Evolutionary conservation across 2,329 filamentous ascomycete genomes (phyloP), one percentile per base, ranked within the genome.

Genomic region (Massarina eburnea): DNA sequence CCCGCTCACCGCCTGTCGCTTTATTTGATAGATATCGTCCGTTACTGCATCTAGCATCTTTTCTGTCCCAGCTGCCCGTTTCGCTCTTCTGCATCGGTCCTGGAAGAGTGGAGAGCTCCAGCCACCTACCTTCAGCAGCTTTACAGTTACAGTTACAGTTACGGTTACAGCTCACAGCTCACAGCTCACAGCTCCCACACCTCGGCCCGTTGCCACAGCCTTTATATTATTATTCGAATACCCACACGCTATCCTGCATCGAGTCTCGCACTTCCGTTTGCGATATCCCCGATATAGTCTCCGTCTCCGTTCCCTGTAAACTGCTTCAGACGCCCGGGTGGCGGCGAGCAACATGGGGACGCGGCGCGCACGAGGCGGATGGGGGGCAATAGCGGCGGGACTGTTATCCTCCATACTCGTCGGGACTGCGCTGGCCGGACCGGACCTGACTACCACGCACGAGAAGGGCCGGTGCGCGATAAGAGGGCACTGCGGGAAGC

Each of bases 381-480:
- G 58, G 61, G 49, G 55, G 42, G 48, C 51, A 18, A 50, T 54
- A 36, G 50, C 61, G 18, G 58, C 62, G 15, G 63, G 61, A 14
- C 46, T 71, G 42, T 46, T 70, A 40, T 46, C 69, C 27, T 54
- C 59, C 42, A 46, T 65, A 27, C 51, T 68, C 27, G 58, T 59
- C 10, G 55, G 52, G n/a, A 45, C 64, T 14, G 59, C 57, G 19
- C 45, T 66, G 21, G 65, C 60, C 9, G 61, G 58, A 5, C 65
- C 66, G 27, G 63, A 66, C 21, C 53, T 67, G 29, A 70, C 68
- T 9, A 53, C 65, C 1, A 88, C 84, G 54, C 92, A 96, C 60
- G 91, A 96, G 71, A 77, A 85, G 39, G 92, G 92, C 32, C 82
- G 92, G 54, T 97, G 92, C 71, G 90, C 92, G 1, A 89, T 97